Base-by-base conservation (phyloP, 2,329 filamentous ascomycete genomes). In the Ceratocystis albifundus region DNA sequence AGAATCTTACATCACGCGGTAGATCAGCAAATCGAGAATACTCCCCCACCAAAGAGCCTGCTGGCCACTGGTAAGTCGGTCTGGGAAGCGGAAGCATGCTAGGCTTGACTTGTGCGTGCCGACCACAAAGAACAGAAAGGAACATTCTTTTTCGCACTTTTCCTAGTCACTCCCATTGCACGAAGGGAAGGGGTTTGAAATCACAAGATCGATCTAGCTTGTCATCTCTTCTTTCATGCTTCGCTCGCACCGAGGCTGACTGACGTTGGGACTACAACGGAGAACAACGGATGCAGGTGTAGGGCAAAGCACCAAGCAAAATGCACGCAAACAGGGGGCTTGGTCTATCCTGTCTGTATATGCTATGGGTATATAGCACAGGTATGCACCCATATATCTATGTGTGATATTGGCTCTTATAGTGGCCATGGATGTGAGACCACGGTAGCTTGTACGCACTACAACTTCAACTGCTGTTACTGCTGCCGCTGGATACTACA, bases 281-380 rank as follows among this genome's bases (percentile, higher is more conserved):
- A n/a, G n/a, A 20, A 15, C 10, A 30, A 36, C 20, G 8, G 15
- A 32, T 59, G 55, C 55, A 59, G 55, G 55, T 59, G 55, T 36
- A 59, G 25, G 55, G 55, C 55, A 59, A 59, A 59, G 55, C 55
- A 59, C 28, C 55, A 25, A 17, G n/a, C 25, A 32, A 59, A 59
- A 36, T 36, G 25, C 30, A n/a, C 55, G 28, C 55, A 32, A 36
- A 59, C 55, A 59, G 28, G 55, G 55, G 55, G 55, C 28, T 30
- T n/a, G 6, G n/a, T n/a, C 20, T 15, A 25, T 28, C 17, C 28
- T 59, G 12, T 7, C n/a, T 17, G 8, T 4, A 2, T 8, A 17
- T 32, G 32, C 28, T 53, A 59, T 7, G 48, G 12, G n/a, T 50
- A 50, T 22, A 50, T 50, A 22, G n/a, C n/a, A 50, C 48, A 8